Conservation (phyloP, 768 basidiomycete genomes). For the Russula ochroleuca region DNA sequence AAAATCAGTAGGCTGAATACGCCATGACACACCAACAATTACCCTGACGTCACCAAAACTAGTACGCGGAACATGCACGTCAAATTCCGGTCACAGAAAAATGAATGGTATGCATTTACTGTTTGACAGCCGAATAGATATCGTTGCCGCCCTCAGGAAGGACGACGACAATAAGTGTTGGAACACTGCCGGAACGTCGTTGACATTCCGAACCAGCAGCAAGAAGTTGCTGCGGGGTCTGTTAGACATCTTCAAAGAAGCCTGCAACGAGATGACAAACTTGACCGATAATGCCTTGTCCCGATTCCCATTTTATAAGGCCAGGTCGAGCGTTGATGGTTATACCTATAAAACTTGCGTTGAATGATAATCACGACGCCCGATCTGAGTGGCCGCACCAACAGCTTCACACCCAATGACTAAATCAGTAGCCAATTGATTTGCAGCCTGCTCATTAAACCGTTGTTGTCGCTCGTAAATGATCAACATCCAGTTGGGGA, state of each 20-base stretch:
- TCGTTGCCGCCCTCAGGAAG: conserved; percentile 74
- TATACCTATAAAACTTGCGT: conserved; percentile 49
- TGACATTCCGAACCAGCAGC: conserved; percentile 47
- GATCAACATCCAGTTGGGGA: conserved; percentile 59
- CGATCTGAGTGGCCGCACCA: conserved; percentile 43
- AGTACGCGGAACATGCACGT: conserved; percentile 9
- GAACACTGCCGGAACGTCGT: conserved; percentile 40
- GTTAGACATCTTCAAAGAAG: not conserved
- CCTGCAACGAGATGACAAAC: not conserved
- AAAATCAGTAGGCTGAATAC: not conserved
- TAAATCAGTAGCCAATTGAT: conserved; percentile 55
- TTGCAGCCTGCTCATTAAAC: conserved; percentile 46
- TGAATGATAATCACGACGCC: not conserved
- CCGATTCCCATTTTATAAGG: conserved; percentile 51
- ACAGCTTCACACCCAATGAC: conserved; percentile 48
- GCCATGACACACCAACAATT: conserved; percentile 26
- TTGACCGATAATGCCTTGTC: conserved; percentile 47
- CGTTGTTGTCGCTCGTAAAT: conserved; percentile 60
- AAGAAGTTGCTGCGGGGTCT: conserved; percentile 43
- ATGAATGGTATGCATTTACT: conserved; percentile 46
- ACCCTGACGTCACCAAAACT: conserved; percentile 72
- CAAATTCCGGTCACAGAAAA: not conserved
- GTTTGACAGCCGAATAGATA: conserved; percentile 72
- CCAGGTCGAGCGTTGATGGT: conserved; percentile 43
- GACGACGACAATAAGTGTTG: conserved; percentile 60